A percentile compares a stretch with the other conserved stretches of the same genome.
Evolutionary conservation across 1,284 basidiomycete genomes (phyloP).

Genomic region (Taiwanofungus camphoratus): DNA sequence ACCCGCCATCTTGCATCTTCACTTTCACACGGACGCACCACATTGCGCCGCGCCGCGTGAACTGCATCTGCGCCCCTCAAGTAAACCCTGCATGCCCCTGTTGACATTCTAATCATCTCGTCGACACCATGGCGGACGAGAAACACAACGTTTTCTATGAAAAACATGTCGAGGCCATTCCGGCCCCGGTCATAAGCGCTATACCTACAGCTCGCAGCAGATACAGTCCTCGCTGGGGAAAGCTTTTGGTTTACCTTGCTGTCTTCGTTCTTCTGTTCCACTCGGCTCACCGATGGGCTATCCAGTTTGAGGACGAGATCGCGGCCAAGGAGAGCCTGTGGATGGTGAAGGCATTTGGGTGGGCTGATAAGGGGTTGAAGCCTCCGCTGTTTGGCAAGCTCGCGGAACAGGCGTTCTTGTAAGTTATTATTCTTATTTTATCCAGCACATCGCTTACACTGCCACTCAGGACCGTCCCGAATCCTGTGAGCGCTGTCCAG

Average conservation of each 20-base stretch:
- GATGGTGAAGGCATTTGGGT: neutral
- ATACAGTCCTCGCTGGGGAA: neutral
- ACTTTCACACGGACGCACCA: no score
- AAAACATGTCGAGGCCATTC: neutral
- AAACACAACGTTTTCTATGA: neutral
- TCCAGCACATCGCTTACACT: neutral
- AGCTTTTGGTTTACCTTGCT: neutral
- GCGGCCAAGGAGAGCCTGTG: neutral
- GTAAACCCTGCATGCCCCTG: no score
- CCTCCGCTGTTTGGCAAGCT: neutral
- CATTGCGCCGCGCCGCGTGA: no score
- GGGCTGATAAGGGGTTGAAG: neutral
- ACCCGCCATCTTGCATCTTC: no score
- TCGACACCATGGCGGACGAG: neutral
- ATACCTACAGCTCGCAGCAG: neutral
- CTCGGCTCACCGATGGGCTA: neutral
- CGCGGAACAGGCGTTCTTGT: neutral
- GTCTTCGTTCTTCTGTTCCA: neutral
- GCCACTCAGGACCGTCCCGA: constrained; percentile 33
- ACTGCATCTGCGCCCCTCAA: no score
- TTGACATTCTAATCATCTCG: no score
- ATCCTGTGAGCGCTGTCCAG: constrained; percentile 45
- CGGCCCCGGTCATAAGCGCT: neutral
- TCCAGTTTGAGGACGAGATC: neutral
- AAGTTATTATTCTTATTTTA: neutral